A percentile compares a stretch with the other conserved stretches of the same genome.
phyloP scores from a whole-genome alignment of 2,329 filamentous ascomycete species.

The Pezicula rhizophila region DNA sequence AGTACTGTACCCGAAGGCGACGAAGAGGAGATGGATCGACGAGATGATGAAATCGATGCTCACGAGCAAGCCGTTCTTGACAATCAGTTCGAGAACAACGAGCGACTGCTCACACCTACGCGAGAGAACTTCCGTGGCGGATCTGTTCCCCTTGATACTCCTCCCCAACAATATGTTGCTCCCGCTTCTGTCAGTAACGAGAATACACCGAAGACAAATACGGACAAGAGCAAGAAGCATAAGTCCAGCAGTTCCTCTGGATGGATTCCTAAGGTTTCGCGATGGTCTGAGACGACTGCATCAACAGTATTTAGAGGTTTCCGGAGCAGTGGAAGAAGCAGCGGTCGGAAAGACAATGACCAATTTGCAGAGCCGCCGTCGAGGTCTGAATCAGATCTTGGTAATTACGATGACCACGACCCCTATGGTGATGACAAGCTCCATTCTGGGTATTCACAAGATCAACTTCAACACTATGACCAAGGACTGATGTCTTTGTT shows the following conservation, averaged over 20 bases:
- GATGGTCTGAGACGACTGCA: conserved; percentile 95
- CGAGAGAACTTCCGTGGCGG: conserved; percentile 46
- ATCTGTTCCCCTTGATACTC: conserved; percentile 50
- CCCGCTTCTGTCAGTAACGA: conserved; percentile 59
- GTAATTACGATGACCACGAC: conserved; percentile 56
- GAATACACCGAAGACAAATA: conserved; percentile 62
- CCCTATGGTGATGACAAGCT: conserved; percentile 56
- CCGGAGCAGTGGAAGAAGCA: conserved; percentile 54
- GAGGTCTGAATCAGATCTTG: conserved; percentile 69
- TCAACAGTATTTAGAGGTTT: conserved; percentile 79
- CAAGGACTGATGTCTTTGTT: conserved; percentile 21
- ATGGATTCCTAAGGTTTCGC: conserved; percentile 85
- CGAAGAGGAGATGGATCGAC: conserved; percentile 47
- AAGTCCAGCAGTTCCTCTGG: conserved; percentile 76
- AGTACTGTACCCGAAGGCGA: conserved; percentile 84
- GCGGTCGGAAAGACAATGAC: conserved; percentile 55
- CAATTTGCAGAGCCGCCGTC: conserved; percentile 50
- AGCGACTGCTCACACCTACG: conserved; percentile 55
- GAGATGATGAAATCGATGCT: conserved; percentile 46
- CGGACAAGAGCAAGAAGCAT: conserved; percentile 77
- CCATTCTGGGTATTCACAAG: conserved; percentile 49
- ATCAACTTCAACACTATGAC: conserved; percentile 30
- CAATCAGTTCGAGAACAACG: conserved; percentile 52
- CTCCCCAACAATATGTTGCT: conserved; percentile 44
- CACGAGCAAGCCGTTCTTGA: conserved; percentile 43